Conservation (phyloP, 768 basidiomycete species). For the Collybiopsis confluens region DNA sequence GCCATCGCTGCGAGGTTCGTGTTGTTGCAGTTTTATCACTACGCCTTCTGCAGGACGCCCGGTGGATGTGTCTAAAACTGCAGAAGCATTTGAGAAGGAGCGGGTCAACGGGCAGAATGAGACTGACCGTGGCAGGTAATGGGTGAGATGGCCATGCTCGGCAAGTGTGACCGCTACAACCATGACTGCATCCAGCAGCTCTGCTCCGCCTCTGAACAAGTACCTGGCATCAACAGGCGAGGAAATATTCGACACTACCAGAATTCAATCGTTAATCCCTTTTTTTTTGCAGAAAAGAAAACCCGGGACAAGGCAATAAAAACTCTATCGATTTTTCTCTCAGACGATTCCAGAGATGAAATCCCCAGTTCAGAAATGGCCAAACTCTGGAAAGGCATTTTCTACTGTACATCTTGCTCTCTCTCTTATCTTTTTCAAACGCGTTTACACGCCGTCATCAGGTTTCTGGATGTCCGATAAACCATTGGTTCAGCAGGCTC, state of each 20-base stretch:
- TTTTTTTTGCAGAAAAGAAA: constrained; percentile 65
- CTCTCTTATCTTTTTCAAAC: background rate
- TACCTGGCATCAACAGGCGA: constrained; percentile 90
- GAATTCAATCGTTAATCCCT: constrained; percentile 3
- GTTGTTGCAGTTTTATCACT: constrained; percentile 54
- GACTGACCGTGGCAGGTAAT: constrained; percentile 86
- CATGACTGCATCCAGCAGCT: constrained; percentile 29
- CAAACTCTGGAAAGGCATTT: constrained; percentile 96
- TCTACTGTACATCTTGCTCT: constrained; percentile 67
- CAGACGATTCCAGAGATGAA: constrained; percentile 53
- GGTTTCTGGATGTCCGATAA: constrained; percentile 99
- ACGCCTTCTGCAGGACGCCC: constrained; percentile 80
- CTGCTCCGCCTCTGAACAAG: constrained; percentile 74
- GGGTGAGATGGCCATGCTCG: constrained; percentile 69
- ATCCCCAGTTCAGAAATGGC: constrained; percentile 76
- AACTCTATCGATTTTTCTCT: constrained; percentile 74
- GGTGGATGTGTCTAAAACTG: constrained; percentile 82
- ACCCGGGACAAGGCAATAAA: constrained; percentile 89
- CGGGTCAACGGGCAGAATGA: background rate
- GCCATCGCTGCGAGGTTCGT: constrained; percentile 30
- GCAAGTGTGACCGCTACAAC: constrained; percentile 7
- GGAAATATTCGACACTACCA: constrained; percentile 14
- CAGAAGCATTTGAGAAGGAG: background rate
- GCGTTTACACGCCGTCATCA: constrained; percentile 22
- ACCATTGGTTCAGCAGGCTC: constrained; percentile 89